Evolutionary conservation across 148 eudicot species (phyloP), one percentile per base, ranked within the genome.

Genomic region (Mesembryanthemum crystallinum): DNA sequence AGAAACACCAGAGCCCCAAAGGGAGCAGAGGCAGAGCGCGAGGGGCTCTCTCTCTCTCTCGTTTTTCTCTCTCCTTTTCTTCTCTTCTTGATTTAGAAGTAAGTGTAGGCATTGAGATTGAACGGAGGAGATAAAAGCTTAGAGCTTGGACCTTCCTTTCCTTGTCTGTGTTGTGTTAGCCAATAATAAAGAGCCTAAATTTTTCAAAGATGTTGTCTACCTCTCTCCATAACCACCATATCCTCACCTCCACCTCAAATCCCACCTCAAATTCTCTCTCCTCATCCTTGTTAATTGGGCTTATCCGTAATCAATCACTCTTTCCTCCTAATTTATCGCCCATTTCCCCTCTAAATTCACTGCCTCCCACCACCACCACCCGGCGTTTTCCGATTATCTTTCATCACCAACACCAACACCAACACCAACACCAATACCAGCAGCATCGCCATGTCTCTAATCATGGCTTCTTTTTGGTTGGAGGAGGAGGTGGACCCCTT

Each of bases 181-280:
- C 63, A n/a, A 8, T 66, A 35, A 47, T 6, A 14, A 75, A 20
- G 18, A 35, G 67, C 7, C 8, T 14, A 3, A 28, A 28, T 63
- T 28, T 8, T 4, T 14, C 1, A 20, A 15, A 17, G 4, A 64
- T n/a, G 28, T 68, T 82, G 73, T 67, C 82, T 30, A 12, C 64
- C 73, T 71, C 84, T 69, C 73, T 78, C 78, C 67, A 57, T 0
- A 68, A 24, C 72, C 72, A 24, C 72, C 72, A 68, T 9, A 68
- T 47, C 69, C 72, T 64, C 73, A 43, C 75, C 72, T 28, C 61
- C 57, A 47, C 69, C 58, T 45, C 49, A 8, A 45, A 13, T 45
- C 9, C 49, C 10, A 15, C n/a, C 5, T 52, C 57, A n/a, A 15
- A n/a, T 1, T 32, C 69, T 7, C 8, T 66, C 42, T 29, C 79